These are phyloP conservation scores for Colletotrichum plurivorum DNA, from an alignment of 2,329 filamentous ascomycete species.

Conservation along the genomic window DNA sequence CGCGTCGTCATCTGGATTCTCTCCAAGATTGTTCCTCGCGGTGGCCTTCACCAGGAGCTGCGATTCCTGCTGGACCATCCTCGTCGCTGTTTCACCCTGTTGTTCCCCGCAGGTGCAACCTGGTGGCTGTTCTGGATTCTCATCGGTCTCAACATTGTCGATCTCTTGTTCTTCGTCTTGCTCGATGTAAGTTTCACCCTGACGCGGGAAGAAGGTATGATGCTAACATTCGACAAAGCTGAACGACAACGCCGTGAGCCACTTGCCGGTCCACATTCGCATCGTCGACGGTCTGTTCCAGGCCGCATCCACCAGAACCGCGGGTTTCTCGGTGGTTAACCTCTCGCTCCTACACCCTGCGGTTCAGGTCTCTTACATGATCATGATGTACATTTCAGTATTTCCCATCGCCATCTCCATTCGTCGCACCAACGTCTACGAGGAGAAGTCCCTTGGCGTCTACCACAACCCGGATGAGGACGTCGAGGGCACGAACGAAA, in stretches of 20 bases:
- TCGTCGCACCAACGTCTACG: slow-evolving; percentile 95
- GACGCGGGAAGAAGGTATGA: slow-evolving; percentile 12
- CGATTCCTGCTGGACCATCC: slow-evolving; percentile 94
- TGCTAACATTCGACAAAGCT: slow-evolving; percentile 64
- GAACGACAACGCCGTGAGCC: slow-evolving; percentile 77
- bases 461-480: slow-evolving; percentile 68
- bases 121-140: slow-evolving; percentile 97
- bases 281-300: slow-evolving; percentile 92
- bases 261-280: slow-evolving; percentile 79
- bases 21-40: slow-evolving; percentile 77
- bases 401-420: slow-evolving; percentile 97
- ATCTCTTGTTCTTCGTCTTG: slow-evolving; percentile 92
- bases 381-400: slow-evolving; percentile 99
- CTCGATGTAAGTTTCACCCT: slow-evolving; percentile 77
- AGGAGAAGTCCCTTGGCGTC: slow-evolving; percentile 87
- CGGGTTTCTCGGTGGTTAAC: slow-evolving; percentile 88
- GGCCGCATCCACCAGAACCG: slow-evolving; percentile 89
- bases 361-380: slow-evolving; percentile 92
- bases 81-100: slow-evolving; percentile 92
- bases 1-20: slow-evolving; percentile 91
- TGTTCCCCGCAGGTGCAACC: slow-evolving; percentile 91
- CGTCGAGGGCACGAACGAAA: slow-evolving; percentile 64
- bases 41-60: slow-evolving; percentile 89
- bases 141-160: slow-evolving; percentile 83
- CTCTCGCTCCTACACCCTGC: slow-evolving; percentile 86